phyloP scores from a whole-genome alignment of 441 rosid species.

The Populus tomentosa region DNA sequence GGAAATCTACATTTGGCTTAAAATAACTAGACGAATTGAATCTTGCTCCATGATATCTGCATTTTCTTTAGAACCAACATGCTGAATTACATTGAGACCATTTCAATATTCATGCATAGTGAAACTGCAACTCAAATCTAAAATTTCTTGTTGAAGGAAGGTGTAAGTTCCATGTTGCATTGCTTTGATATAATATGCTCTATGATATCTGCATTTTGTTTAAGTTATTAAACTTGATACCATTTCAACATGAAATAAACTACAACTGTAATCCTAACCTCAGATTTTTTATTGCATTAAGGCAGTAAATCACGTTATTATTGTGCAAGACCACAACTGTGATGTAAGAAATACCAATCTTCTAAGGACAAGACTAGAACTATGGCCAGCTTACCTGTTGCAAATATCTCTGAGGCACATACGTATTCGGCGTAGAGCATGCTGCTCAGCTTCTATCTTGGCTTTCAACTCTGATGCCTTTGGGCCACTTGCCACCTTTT shows the following conservation, averaged over 20 bases:
- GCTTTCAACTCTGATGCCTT: slow-evolving; percentile 93
- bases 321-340: background rate
- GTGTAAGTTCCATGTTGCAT: background rate
- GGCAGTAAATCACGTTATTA: background rate
- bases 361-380: background rate
- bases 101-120: background rate
- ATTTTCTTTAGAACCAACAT: background rate
- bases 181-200: background rate
- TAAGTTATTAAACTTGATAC: background rate
- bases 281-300: background rate
- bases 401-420: slow-evolving; percentile 99
- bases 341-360: background rate
- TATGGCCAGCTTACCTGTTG: slow-evolving; percentile 60
- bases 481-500: slow-evolving; percentile 78
- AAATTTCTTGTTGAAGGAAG: background rate
- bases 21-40: background rate
- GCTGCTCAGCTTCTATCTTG: slow-evolving; percentile 97
- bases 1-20: background rate
- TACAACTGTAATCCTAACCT: background rate
- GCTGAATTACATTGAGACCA: background rate
- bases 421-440: slow-evolving; percentile 94
- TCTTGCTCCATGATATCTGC: background rate
- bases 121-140: background rate
- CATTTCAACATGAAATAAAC: background rate
- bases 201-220: background rate